Base-by-base conservation (phyloP, 2,329 filamentous ascomycete genomes). In the Drechslera avenae region DNA sequence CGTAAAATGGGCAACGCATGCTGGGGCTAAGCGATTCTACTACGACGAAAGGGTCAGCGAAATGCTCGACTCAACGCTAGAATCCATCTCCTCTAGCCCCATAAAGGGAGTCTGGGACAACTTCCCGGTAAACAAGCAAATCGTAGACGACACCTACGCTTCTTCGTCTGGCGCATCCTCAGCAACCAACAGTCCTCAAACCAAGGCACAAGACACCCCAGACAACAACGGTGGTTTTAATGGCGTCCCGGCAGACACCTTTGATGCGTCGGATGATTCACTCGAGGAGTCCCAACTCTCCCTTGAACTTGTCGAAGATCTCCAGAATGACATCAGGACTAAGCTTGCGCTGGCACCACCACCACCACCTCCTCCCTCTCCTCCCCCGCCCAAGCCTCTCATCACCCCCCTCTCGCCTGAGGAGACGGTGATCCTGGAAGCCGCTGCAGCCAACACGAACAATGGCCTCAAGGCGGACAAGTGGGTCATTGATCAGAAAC, bases 401-500 rank as follows among this genome's bases (percentile, higher is more conserved):
- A 51, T 69, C 2, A 45, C 57, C 2, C 56, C 62, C 1, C 46
- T 68, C 10, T 53, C 57, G 2, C 33, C 54, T 1, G 40, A 56
- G 2, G 67, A 70, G 34, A 37, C 43, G 4, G 19, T 39, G 1
- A 46, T 28, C 4, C 55, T 71, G 30, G 41, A 63, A 4, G 46
- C 42, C 1, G 45, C 59, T 9, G 59, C 59, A 8, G 33, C 41
- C 1, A 56, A 54, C 31, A 59, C 59, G 1, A 46, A 57, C 3
- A 19, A 63, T 16, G 64, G 62, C n/a, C 47, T 26, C 28, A 54
- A 63, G n/a, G 9, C 41, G 10, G 47, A 44, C 7, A 52, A 32
- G 14, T 41, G 48, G 1, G 40, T 69, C 30, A 50, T 62, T 12
- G 36, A 45, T 0, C 34, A 57, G 36, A 75, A 81, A 10, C 72